Base-by-base conservation (phyloP, 495 filamentous ascomycete genomes). In the Oleoguttula mirabilis region DNA sequence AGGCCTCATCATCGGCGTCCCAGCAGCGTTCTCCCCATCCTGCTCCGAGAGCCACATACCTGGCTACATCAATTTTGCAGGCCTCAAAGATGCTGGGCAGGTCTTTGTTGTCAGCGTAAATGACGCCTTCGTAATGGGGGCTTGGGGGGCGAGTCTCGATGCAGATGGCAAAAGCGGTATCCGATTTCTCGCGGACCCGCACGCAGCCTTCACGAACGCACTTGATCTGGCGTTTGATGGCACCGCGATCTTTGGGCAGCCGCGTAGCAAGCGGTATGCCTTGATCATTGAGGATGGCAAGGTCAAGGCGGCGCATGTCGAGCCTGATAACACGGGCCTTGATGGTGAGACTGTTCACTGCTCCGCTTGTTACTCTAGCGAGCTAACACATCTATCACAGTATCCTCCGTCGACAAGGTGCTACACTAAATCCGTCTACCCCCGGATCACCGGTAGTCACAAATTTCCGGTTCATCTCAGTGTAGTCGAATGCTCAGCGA, bases 51-150 rank as follows among this genome's bases (percentile, higher is more conserved):
- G 11, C 11, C 43, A 51, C 19, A 21, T 84, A 82, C 15, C 69
- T 3, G 77, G 84, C 22, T 96, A 84, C 58, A 78, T 92, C 60
- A 75, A 75, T 51, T 78, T 79, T 56, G 71, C 76, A 28, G 73
- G 76, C 60, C 66, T 83, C 33, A 80, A 77, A 66, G 69, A 76
- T 36, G 84, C 80, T 10, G 84, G 88, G 36, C 57, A 75, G 35
- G 80, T 88, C 30, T 92, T 88, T 48, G 85, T 95, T 20, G 78
- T 98, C 37, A 71, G 78, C 19, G 86, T 95, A 59, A 98, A 98
- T 64, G 90, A 98, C 60, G 75, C 87, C 21, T 95, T 96, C 62
- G 90, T 95, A 77, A 93, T 83, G 69, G 90, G 88, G 66, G 84
- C 84, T 5, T 94, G 86, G 85, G 80, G 65, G 16, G 66, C 74